Evolutionary conservation across 2,329 filamentous ascomycete genomes (phyloP).

Genomic region (Aspergillus flavus): DNA sequence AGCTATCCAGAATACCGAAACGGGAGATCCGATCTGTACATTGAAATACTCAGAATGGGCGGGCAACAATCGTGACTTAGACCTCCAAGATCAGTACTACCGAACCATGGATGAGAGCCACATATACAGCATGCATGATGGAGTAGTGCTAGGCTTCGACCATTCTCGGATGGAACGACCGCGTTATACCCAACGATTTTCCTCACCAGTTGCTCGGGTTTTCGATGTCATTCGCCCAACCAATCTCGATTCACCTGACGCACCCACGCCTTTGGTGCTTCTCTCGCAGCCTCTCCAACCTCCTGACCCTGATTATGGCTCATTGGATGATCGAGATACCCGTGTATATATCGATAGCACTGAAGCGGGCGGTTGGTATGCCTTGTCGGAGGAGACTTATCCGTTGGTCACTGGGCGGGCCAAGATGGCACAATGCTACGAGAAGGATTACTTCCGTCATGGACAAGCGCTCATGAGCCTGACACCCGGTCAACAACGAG

Average conservation of each 20-base stretch:
- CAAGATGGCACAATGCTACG: conserved; percentile 59
- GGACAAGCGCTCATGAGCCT: conserved; percentile 43
- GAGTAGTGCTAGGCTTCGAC: conserved; percentile 79
- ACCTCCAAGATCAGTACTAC: conserved; percentile 81
- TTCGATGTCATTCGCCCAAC: conserved; percentile 83
- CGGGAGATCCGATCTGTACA: conserved; percentile 77
- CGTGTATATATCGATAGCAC: conserved; percentile 87
- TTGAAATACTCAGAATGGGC: conserved; percentile 94
- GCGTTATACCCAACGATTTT: conserved; percentile 69
- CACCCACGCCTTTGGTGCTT: conserved; percentile 70
- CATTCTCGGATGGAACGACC: conserved; percentile 59
- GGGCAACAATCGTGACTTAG: conserved; percentile 85
- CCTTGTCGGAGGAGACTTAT: conserved; percentile 82
- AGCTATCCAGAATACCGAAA: conserved; percentile 74
- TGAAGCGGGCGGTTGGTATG: conserved; percentile 87
- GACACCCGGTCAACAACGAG: conserved; percentile 53
- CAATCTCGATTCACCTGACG: conserved; percentile 64
- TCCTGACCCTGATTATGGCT: conserved; percentile 44
- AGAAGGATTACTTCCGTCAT: conserved; percentile 50
- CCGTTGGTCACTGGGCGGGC: conserved; percentile 78
- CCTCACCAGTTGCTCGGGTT: conserved; percentile 79
- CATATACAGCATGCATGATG: conserved; percentile 84
- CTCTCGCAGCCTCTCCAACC: conserved; percentile 82
- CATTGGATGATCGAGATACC: conserved; percentile 57
- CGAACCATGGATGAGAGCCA: conserved; percentile 83